Base-by-base conservation (phyloP, 768 basidiomycete species). In the Leccinum ochraceum region DNA sequence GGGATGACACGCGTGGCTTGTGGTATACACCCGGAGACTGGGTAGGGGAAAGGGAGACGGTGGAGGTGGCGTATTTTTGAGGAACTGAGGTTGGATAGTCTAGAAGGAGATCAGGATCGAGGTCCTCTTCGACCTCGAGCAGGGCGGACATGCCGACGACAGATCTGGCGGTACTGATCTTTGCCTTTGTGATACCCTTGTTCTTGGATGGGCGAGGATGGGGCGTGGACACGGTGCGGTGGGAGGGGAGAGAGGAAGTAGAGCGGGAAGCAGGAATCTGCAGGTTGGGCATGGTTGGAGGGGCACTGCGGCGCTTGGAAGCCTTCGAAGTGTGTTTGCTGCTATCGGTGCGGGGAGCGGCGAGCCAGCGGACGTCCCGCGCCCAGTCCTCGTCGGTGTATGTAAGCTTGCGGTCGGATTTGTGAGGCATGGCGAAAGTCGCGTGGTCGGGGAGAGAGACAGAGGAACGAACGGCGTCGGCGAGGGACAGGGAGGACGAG, bases 311-410 rank as follows among this genome's bases (percentile, higher is more conserved):
- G 22, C 65, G 63, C 50, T 63, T 69, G 2, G 44, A 17, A 17
- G 56, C 16, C 60, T 72, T 75, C 49, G 65, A 58, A 28, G 66
- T 69, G 32, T 51, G 36, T 24, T 69, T 73, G 11, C 53, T 54
- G 13, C 55, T 56, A 37, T 57, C 56, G 37, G 65, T 32, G 24
- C 73, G 69, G 42, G 82, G 69, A 54, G 76, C 69, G 32, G 75
- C 81, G 32, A 90, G 82, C 85, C 85, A 88, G 36, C 85, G 80
- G 17, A 88, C 82, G 54, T 90, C 88, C 62, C 80, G 83, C 13
- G 85, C 81, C 89, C 87, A 90, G 64, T 87, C 83, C 56, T 85
- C 79, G 66, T 84, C 81, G 4, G 80, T 81, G 68, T 79, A 79
- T 17, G 76, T 75, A 56, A 70, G 63, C 39, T 75, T 71, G 59